Percentiles rank a stretch among this genome's conserved stretches.
phyloP scores from a whole-genome alignment of 208 protist genomes.

The Trichomonas vaginalis region DNA sequence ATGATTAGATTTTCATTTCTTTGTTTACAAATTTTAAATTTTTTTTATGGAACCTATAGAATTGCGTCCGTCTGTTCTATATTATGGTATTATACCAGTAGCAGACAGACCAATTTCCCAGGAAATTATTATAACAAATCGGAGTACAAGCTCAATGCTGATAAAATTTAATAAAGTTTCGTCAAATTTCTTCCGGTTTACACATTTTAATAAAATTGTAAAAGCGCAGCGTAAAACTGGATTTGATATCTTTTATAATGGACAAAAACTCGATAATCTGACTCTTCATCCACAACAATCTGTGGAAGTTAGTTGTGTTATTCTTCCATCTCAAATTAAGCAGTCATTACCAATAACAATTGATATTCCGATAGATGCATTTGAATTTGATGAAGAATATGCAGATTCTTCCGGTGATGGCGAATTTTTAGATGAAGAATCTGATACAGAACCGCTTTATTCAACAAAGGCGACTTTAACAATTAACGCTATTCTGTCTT shows the following conservation, averaged over 20 bases:
- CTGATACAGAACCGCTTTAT: not conserved
- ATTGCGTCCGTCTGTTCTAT: not conserved
- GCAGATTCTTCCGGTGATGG: not conserved
- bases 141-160: not conserved
- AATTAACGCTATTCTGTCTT: not conserved
- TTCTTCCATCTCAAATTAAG: not conserved
- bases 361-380: not conserved
- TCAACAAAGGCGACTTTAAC: not conserved
- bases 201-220: not conserved
- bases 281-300: not conserved
- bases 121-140: not conserved
- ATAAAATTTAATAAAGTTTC: not conserved
- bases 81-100: not conserved
- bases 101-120: not conserved
- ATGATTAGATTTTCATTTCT: no score
- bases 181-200: not conserved
- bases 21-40: not conserved
- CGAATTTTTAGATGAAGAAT: not conserved
- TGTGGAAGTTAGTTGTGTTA: not conserved
- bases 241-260: not conserved
- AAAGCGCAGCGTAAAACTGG: not conserved
- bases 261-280: not conserved
- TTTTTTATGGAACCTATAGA: not conserved
- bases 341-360: not conserved
- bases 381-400: not conserved